Evolutionary conservation across 116 monocot species (phyloP).

Genomic region (Dioscorea cayenensis): DNA sequence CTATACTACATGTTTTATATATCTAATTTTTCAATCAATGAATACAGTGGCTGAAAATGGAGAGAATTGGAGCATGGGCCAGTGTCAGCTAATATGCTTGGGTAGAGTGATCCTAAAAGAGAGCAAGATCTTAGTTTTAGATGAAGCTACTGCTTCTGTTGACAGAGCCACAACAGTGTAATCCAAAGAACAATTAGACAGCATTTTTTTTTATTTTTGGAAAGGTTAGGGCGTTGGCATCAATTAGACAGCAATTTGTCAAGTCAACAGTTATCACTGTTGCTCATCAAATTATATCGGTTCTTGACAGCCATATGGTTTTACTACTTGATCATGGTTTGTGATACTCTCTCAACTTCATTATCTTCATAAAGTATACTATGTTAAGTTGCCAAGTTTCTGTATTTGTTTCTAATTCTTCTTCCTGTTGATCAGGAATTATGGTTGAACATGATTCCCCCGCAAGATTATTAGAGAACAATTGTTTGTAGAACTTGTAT

Average conservation of each 20-base stretch:
- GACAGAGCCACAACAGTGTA: conserved; percentile 42
- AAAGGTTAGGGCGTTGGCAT: too few species aligned
- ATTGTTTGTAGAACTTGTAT: conserved; percentile 45
- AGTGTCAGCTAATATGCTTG: conserved; percentile 49
- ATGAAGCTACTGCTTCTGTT: conserved; percentile 61
- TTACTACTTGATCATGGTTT: conserved; percentile 49
- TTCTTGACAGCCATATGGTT: conserved; percentile 47
- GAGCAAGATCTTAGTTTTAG: conserved; percentile 45
- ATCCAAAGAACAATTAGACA: conserved; percentile 48
- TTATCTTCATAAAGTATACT: neutral
- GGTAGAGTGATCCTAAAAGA: conserved; percentile 43
- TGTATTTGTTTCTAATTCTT: neutral
- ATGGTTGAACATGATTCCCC: conserved; percentile 30
- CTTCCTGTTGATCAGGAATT: conserved; percentile 23
- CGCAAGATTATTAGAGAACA: conserved; percentile 31
- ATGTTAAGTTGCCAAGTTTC: neutral
- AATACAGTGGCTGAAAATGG: conserved; percentile 47
- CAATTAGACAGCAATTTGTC: conserved; percentile 34
- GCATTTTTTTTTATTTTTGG: too few species aligned
- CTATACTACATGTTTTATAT: neutral
- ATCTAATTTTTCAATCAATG: neutral
- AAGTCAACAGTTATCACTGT: conserved; percentile 47
- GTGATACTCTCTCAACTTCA: neutral
- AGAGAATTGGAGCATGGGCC: conserved; percentile 59
- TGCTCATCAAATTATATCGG: conserved; percentile 52